Evolutionary conservation across 2,329 filamentous ascomycete genomes (phyloP), one percentile per base, ranked within the genome.

Genomic region (Dothistroma septosporum): DNA sequence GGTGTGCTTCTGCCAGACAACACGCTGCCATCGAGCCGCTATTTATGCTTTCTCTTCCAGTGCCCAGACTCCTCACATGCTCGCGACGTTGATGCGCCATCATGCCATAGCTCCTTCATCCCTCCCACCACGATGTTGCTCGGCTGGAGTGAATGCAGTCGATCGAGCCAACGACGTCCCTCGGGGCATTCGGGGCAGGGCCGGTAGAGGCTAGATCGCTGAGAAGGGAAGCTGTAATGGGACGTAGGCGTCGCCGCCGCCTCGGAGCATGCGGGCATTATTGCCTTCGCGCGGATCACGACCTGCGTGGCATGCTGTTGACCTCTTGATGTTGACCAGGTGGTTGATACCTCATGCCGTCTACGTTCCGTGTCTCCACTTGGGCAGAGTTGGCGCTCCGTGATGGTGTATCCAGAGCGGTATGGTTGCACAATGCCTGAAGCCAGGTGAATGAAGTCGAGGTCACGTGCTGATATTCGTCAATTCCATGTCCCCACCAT

Each of bases 281-380:
- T 66, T 68, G 63, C 60, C 59, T 61, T 61, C 55, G 60, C 48
- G 54, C 54, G 60, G 69, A 70, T 70, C 70, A 67, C 58, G 67
- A 60, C 63, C 63, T 65, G 76, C 74, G 77, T 80, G 77, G 78
- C 77, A 76, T 73, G 71, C 61, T 73, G 68, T 76, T 75, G 73
- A 74, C 76, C 74, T 77, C 75, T 76, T 76, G 69, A 73, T 70
- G 70, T 72, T 75, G 69, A 68, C 68, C 64, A 62, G 68, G 68
- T 66, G 66, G 24, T 73, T 74, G 75, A 74, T 76, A 66, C 72
- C 74, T 76, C 75, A 76, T 67, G 71, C 72, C 58, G 52, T 59
- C 59, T 61, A 61, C 65, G 58, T 56, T 59, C 64, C 60, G 59
- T 64, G 57, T 60, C 57, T 62, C 64, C 64, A 66, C 61, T 64